Percentiles rank a stretch among this genome's conserved stretches.
These are phyloP conservation scores for Phialophora tarda DNA, from an alignment of 2,329 filamentous ascomycete species.

Conservation along the genomic window DNA sequence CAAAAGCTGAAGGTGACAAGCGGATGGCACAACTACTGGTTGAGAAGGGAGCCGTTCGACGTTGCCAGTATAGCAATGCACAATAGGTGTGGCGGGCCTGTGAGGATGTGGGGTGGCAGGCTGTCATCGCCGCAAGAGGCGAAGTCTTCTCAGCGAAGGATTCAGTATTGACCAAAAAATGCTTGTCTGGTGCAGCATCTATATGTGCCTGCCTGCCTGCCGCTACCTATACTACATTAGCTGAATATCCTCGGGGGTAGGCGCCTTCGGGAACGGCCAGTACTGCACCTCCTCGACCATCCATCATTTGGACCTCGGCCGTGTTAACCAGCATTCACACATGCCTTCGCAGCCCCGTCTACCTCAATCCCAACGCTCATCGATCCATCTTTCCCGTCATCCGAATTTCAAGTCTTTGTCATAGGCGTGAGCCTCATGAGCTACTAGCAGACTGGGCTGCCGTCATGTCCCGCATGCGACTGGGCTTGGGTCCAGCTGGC, in stretches of 20 bases:
- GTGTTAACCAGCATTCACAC: not conserved
- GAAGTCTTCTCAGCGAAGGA: not conserved
- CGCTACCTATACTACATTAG: not conserved
- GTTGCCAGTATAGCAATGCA: too few species aligned
- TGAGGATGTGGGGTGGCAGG: not conserved
- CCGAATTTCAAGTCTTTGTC: not conserved
- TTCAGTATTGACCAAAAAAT: not conserved
- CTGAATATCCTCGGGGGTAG: not conserved
- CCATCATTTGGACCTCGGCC: not conserved
- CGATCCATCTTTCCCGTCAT: not conserved
- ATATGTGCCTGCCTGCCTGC: not conserved
- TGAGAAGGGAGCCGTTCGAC: too few species aligned
- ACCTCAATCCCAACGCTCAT: not conserved
- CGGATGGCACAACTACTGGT: too few species aligned
- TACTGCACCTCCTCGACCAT: not conserved
- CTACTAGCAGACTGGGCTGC: not conserved
- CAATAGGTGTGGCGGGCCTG: not conserved
- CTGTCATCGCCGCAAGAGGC: not conserved
- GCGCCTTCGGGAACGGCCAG: not conserved
- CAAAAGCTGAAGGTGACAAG: too few species aligned
- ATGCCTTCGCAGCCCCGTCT: not conserved
- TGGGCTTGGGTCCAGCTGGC: not conserved
- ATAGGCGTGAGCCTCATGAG: not conserved
- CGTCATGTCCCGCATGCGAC: not conserved
- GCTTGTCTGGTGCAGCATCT: not conserved